Conservation (phyloP, 192 early-diverging fungal genomes). For the Rhizoclosmatium globosum region DNA sequence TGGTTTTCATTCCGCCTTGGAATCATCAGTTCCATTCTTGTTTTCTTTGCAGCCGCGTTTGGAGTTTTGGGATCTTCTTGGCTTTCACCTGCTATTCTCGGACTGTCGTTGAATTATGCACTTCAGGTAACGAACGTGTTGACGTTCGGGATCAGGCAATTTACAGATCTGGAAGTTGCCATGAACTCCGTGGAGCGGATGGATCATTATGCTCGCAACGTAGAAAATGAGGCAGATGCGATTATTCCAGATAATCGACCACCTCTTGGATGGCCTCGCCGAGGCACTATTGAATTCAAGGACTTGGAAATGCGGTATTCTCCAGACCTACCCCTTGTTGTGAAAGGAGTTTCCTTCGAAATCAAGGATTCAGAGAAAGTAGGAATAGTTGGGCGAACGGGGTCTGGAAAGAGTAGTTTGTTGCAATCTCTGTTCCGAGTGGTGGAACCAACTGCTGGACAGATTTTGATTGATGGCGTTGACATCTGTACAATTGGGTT, state of each 20-base stretch:
- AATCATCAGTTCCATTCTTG: conserved; percentile 69
- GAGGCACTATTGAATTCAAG: conserved; percentile 26
- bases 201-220: conserved; percentile 45
- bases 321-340: conserved; percentile 24
- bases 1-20: conserved; percentile 47
- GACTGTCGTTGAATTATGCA: conserved; percentile 60
- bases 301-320: conserved; percentile 62
- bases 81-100: conserved; percentile 38
- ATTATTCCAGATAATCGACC: conserved; percentile 55
- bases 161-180: conserved; percentile 62
- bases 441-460: conserved; percentile 57
- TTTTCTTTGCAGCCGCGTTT: conserved; percentile 77
- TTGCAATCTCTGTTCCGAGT: conserved; percentile 54
- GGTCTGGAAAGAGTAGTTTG: conserved; percentile 47
- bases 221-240: conserved; percentile 53
- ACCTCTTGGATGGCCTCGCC: conserved; percentile 25
- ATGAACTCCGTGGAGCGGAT: conserved; percentile 64
- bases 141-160: conserved; percentile 78
- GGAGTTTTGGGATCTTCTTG: conserved; percentile 77
- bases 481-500: conserved; percentile 73
- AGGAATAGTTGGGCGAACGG: conserved; percentile 53
- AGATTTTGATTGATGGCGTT: conserved; percentile 77
- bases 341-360: conserved; percentile 38
- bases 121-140: conserved; percentile 78
- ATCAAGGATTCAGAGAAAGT: conserved; percentile 43